phyloP scores from a whole-genome alignment of 106 monocot genomes.

The Phalaenopsis equestris region DNA sequence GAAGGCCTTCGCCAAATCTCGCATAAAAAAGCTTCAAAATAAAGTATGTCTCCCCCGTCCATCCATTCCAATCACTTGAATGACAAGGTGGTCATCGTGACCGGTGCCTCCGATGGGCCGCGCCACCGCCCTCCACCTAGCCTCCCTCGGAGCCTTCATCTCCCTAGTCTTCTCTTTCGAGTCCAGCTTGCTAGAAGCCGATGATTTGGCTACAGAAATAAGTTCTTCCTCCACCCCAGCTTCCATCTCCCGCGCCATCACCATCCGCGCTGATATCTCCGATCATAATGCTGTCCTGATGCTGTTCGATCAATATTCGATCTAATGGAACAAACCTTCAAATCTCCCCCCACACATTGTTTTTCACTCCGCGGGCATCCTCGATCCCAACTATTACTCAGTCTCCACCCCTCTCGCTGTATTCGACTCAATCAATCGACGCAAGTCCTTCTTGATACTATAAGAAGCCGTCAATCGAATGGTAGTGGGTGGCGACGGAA shows the following conservation, averaged over 20 bases:
- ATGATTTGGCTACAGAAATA: constrained; percentile 32
- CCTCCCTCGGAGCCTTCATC: constrained; percentile 50
- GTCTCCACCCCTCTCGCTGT: constrained; percentile 25
- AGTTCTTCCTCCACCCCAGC: not conserved
- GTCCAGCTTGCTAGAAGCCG: constrained; percentile 32
- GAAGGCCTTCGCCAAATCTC: too few relatives aligned
- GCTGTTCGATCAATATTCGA: constrained; percentile 54
- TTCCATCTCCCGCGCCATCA: too few relatives aligned
- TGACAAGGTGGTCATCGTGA: constrained; percentile 56
- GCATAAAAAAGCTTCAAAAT: too few relatives aligned
- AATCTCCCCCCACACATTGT: constrained; percentile 28
- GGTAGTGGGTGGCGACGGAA: constrained; percentile 40
- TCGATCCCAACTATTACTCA: constrained; percentile 26
- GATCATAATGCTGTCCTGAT: constrained; percentile 22
- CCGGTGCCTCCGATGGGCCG: constrained; percentile 60
- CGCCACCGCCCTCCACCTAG: constrained; percentile 39
- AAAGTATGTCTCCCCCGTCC: not conserved
- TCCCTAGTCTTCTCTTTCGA: constrained; percentile 34
- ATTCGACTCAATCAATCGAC: constrained; percentile 38
- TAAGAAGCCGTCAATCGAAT: constrained; percentile 37
- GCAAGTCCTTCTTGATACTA: constrained; percentile 52
- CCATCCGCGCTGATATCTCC: constrained; percentile 37
- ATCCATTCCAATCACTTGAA: constrained; percentile 21
- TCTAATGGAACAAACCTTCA: constrained; percentile 37
- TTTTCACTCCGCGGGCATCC: constrained; percentile 40